phyloP scores from a whole-genome alignment of 352 stramenopile genomes.

The Phytopythium boreale region DNA sequence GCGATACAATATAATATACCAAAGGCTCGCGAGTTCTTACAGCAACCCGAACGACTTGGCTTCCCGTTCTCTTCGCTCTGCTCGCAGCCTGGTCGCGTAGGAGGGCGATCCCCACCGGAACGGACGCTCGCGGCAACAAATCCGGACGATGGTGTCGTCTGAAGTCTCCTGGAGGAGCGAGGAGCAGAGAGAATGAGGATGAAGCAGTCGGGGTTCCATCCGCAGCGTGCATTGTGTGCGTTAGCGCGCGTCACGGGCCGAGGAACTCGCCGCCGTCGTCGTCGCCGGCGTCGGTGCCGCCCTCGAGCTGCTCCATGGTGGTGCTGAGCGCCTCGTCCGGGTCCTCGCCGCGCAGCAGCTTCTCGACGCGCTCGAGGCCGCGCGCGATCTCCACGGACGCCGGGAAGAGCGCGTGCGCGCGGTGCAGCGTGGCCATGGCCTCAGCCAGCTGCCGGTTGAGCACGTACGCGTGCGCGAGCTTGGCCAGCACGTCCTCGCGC shows the following conservation, averaged over 20 bases:
- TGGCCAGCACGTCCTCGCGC: constrained; percentile 68
- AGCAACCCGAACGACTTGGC: background rate
- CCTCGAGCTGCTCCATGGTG: constrained; percentile 57
- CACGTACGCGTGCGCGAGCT: constrained; percentile 71
- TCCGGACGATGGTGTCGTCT: too few relatives aligned
- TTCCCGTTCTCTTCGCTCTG: too few relatives aligned
- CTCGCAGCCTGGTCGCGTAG: too few relatives aligned
- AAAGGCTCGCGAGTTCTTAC: background rate
- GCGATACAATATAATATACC: constrained; percentile 3
- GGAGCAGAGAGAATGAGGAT: background rate
- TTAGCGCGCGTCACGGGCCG: constrained; percentile 11
- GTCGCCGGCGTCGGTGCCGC: constrained; percentile 47
- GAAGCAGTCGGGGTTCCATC: too few relatives aligned
- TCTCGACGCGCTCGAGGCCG: constrained; percentile 71
- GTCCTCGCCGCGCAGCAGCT: constrained; percentile 76
- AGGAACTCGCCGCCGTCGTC: constrained; percentile 57
- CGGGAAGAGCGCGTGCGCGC: constrained; percentile 58
- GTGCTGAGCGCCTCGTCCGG: constrained; percentile 56
- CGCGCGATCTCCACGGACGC: constrained; percentile 42
- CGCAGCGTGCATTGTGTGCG: too few relatives aligned
- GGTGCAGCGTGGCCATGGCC: constrained; percentile 68
- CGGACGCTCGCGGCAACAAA: too few relatives aligned
- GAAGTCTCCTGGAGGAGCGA: too few relatives aligned
- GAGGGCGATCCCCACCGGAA: too few relatives aligned
- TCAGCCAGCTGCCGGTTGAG: constrained; percentile 67